Conservation (phyloP, 108 stramenopile species). For the Pseudonitzschia delicatissima region DNA sequence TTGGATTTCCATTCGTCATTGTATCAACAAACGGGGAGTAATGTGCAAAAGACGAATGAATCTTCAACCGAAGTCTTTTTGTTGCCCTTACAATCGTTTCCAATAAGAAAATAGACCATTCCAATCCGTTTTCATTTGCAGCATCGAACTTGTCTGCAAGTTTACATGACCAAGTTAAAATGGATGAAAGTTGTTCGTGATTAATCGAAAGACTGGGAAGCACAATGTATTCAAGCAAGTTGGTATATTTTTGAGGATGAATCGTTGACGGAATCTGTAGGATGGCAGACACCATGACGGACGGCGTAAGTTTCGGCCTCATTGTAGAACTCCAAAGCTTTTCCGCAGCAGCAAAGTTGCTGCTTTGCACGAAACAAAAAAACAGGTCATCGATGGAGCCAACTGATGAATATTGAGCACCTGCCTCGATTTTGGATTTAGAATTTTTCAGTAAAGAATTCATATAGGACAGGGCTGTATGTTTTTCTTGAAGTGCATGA, state of each 20-base stretch:
- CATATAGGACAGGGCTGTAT: slow-evolving; percentile 18
- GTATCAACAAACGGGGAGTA: slow-evolving; percentile 42
- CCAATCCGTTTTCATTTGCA: slow-evolving; percentile 37
- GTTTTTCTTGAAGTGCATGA: slow-evolving; percentile 16
- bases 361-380: slow-evolving; percentile 18
- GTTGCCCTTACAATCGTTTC: slow-evolving; percentile 31
- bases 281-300: slow-evolving; percentile 46
- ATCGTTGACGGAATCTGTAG: slow-evolving; percentile 40
- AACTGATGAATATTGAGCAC: slow-evolving; percentile 14
- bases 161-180: slow-evolving; percentile 61
- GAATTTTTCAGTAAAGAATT: slow-evolving; percentile 2
- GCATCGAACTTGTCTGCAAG: slow-evolving; percentile 75
- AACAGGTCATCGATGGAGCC: slow-evolving; percentile 24
- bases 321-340: slow-evolving; percentile 42
- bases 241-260: slow-evolving; percentile 51
- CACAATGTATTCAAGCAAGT: slow-evolving; percentile 51
- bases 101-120: slow-evolving; percentile 58
- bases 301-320: slow-evolving; percentile 28
- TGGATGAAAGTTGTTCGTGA: slow-evolving; percentile 51
- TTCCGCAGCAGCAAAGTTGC: slow-evolving; percentile 50
- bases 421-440: background rate
- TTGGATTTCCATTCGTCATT: background rate
- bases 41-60: slow-evolving; percentile 44
- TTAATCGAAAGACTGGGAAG: slow-evolving; percentile 62
- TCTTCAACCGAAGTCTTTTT: slow-evolving; percentile 29